Evolutionary conservation across 2,329 filamentous ascomycete species (phyloP).

Genomic region (Colletotrichum destructivum): DNA sequence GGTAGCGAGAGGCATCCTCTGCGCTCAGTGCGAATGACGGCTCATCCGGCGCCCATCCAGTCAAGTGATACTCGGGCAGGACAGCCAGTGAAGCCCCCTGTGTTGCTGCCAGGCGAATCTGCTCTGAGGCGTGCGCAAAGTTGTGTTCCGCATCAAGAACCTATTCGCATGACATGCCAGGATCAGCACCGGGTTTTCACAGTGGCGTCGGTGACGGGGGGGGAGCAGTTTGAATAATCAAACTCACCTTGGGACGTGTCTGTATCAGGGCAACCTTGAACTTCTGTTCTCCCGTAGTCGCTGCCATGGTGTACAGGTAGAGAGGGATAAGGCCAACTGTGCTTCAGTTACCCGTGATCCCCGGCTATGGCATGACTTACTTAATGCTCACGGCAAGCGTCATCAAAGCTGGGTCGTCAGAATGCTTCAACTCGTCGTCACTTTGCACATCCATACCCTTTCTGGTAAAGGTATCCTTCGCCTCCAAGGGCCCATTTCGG

Average conservation of each 20-base stretch:
- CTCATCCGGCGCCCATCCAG: conserved; percentile 33
- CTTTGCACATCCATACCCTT: conserved; percentile 22
- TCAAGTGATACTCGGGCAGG: conserved; percentile 35
- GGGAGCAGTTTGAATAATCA: background rate
- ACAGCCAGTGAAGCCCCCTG: conserved; percentile 36
- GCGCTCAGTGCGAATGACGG: conserved; percentile 30
- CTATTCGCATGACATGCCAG: background rate
- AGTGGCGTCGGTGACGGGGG: background rate
- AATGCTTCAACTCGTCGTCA: background rate
- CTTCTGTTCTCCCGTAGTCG: no score
- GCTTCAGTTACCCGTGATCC: background rate
- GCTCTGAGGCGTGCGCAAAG: conserved; percentile 21
- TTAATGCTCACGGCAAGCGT: background rate
- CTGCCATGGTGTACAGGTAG: conserved; percentile 9
- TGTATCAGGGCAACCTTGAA: conserved; percentile 39
- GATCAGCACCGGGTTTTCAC: background rate
- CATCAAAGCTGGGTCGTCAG: background rate
- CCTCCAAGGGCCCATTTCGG: background rate
- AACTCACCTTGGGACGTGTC: conserved; percentile 27
- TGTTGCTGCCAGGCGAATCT: conserved; percentile 27
- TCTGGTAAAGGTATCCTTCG: conserved; percentile 17
- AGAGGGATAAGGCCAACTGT: background rate
- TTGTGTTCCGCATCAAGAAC: conserved; percentile 25
- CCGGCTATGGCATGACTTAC: background rate
- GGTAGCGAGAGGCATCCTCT: conserved; percentile 52